Conservation (phyloP, 192 early-diverging fungal genomes). For the Coemansia aciculifera region DNA sequence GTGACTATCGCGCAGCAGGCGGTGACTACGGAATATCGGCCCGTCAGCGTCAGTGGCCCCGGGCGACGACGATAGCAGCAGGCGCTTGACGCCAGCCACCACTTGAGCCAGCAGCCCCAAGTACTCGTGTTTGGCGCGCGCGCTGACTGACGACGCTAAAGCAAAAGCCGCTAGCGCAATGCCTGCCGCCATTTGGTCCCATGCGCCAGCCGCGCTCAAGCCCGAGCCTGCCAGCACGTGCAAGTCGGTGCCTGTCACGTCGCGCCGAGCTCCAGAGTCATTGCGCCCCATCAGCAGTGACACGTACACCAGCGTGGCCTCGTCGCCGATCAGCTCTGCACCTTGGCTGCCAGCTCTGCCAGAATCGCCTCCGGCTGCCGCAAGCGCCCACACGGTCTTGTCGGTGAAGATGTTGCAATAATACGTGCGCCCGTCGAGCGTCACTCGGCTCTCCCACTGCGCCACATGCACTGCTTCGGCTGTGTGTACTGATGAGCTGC, state of each 20-base stretch:
- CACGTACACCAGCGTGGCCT: conserved; percentile 42
- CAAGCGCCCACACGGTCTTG: conserved; percentile 60
- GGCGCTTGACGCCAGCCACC: conserved; percentile 77
- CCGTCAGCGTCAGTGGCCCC: conserved; percentile 67
- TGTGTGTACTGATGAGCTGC: neutral
- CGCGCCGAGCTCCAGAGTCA: neutral
- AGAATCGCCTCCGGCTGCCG: conserved; percentile 42
- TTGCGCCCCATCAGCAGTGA: conserved; percentile 36
- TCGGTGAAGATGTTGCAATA: conserved; percentile 73
- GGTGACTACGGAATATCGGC: conserved; percentile 64
- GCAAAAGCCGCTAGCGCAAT: conserved; percentile 58
- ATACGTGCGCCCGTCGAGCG: conserved; percentile 61
- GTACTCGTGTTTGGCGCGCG: conserved; percentile 58
- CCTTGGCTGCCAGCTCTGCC: conserved; percentile 14
- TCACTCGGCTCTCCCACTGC: conserved; percentile 64
- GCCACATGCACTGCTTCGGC: conserved; percentile 28
- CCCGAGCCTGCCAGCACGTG: conserved; percentile 1
- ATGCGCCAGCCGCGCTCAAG: conserved; percentile 39
- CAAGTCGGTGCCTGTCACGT: neutral
- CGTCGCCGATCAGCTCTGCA: conserved; percentile 51
- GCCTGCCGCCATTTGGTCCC: conserved; percentile 56
- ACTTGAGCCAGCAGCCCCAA: conserved; percentile 60
- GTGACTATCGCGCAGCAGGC: conserved; percentile 67
- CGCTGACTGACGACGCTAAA: conserved; percentile 57
- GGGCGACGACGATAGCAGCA: conserved; percentile 73